Evolutionary conservation across 148 eudicot genomes (phyloP).

Genomic region (Vaccinium macrocarpon): DNA sequence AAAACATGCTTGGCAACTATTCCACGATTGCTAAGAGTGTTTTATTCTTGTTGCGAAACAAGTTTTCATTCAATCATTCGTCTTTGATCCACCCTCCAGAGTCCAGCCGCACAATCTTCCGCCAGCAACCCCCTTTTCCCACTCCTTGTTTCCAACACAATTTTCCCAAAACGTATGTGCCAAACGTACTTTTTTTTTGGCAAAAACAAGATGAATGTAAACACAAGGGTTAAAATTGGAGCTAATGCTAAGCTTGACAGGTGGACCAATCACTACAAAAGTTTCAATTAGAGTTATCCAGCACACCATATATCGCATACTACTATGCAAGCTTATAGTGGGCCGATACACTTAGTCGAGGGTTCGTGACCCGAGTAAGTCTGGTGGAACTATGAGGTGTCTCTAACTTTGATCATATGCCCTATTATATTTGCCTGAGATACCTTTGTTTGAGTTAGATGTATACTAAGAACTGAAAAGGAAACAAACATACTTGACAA

Average conservation of each 20-base stretch:
- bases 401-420: neutral
- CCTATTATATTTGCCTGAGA: neutral
- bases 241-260: neutral
- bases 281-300: neutral
- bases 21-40: neutral
- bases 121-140: neutral
- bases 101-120: neutral
- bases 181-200: neutral
- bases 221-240: neutral
- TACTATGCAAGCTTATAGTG: neutral
- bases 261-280: neutral
- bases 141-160: neutral
- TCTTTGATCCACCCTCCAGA: neutral
- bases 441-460: slow-evolving; percentile 9
- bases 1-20: neutral
- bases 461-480: slow-evolving; percentile 25
- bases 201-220: neutral
- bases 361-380: neutral
- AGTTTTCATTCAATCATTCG: neutral
- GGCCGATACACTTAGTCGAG: neutral
- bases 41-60: neutral
- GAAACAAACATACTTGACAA: slow-evolving; percentile 16
- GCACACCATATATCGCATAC: neutral
- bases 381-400: neutral
- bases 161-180: neutral